These are phyloP conservation scores for Blastocladiella britannica DNA, from an alignment of 192 early-diverging fungal genomes.

Conservation along the genomic window DNA sequence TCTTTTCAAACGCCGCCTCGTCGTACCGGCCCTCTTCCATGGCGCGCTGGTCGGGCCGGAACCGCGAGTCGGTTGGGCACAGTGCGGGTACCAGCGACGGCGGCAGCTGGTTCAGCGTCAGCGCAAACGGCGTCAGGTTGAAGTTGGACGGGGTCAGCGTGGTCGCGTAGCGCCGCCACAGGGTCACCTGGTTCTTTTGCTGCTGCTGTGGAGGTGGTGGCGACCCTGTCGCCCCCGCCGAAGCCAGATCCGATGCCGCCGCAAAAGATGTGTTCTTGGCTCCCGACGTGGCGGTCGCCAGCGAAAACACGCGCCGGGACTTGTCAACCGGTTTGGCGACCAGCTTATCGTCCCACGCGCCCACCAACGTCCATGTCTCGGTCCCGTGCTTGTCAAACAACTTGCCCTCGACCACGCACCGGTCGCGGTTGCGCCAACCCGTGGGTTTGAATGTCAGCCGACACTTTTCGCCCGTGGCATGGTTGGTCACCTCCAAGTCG, in stretches of 20 bases:
- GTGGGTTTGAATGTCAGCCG: slow-evolving; percentile 55
- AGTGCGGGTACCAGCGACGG: slow-evolving; percentile 29
- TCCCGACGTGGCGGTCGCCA: not conserved
- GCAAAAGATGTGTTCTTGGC: no score
- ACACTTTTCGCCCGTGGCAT: slow-evolving; percentile 60
- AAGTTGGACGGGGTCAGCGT: slow-evolving; percentile 19
- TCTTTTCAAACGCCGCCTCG: slow-evolving; percentile 48
- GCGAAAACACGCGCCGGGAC: not conserved
- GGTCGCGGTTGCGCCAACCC: slow-evolving; percentile 47
- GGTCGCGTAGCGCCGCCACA: not conserved
- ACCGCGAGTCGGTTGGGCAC: slow-evolving; percentile 61
- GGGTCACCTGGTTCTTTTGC: not conserved
- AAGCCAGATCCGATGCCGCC: no score
- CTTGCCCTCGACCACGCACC: slow-evolving; percentile 35
- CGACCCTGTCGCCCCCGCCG: no score
- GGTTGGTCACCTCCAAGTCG: slow-evolving; percentile 61
- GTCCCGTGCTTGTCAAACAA: slow-evolving; percentile 23
- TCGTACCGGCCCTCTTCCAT: slow-evolving; percentile 71
- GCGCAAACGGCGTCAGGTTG: slow-evolving; percentile 55
- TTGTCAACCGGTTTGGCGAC: not conserved
- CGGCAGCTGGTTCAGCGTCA: slow-evolving; percentile 51
- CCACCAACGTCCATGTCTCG: slow-evolving; percentile 38
- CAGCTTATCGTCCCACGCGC: slow-evolving; percentile 44
- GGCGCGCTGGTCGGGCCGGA: slow-evolving; percentile 64
- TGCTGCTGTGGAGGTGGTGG: no score